These are phyloP conservation scores for Fusarium denticulatum DNA, from an alignment of 2,329 filamentous ascomycete species.

Conservation along the genomic window DNA sequence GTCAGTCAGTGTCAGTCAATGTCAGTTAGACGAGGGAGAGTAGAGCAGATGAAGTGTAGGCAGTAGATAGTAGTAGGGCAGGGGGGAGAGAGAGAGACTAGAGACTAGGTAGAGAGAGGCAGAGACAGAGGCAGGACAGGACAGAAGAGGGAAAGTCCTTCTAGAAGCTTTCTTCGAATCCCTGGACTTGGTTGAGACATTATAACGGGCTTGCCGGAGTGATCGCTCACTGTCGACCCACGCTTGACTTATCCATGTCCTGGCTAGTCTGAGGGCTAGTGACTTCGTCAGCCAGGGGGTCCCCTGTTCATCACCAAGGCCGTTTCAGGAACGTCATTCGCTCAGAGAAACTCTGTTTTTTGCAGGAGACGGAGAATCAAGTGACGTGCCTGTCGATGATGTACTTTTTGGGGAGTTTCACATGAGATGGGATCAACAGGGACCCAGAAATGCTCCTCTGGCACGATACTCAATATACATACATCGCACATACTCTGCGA, in stretches of 20 bases:
- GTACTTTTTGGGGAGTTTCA: conserved; percentile 8
- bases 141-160: conserved; percentile 31
- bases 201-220: conserved; percentile 46
- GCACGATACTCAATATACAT: neutral
- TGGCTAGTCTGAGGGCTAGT: conserved; percentile 38
- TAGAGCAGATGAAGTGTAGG: neutral
- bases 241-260: conserved; percentile 32
- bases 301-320: conserved; percentile 34
- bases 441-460: neutral
- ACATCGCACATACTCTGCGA: neutral
- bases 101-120: neutral
- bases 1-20: neutral
- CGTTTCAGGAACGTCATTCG: conserved; percentile 46
- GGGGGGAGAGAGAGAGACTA: neutral
- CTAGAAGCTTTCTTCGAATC: conserved; percentile 47
- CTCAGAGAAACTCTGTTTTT: conserved; percentile 11
- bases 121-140: neutral
- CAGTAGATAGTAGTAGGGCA: conserved; percentile 9
- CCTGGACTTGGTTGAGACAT: conserved; percentile 42
- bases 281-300: conserved; percentile 23
- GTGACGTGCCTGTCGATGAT: conserved; percentile 30
- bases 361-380: conserved; percentile 4
- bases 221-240: conserved; percentile 41
- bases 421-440: conserved; percentile 18
- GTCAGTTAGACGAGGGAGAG: conserved; percentile 4